A percentile compares a stretch with the other conserved stretches of the same genome.
Conservation (phyloP, 306 rosid genomes). For the Medicago arabica region DNA sequence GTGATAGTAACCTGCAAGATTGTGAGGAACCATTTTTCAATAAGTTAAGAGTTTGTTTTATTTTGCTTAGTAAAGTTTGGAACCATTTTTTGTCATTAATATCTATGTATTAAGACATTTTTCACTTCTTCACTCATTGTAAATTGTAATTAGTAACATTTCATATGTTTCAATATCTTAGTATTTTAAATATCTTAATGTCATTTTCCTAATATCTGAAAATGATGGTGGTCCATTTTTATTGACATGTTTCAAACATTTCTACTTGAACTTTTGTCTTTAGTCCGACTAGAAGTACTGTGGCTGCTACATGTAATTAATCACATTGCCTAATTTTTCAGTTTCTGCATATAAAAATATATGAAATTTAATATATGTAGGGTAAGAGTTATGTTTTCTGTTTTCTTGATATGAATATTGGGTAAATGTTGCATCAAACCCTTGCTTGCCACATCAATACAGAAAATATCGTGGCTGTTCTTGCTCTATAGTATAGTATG, state of each 20-base stretch:
- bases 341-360: neutral
- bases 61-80: neutral
- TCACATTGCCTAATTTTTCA: neutral
- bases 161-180: too few species aligned
- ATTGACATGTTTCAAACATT: neutral
- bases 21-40: slow-evolving; percentile 25
- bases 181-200: neutral
- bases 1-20: slow-evolving; percentile 8
- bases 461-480: neutral
- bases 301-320: neutral
- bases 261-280: neutral
- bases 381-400: neutral
- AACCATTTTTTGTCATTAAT: neutral
- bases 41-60: slow-evolving; percentile 1
- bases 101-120: neutral
- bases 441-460: neutral
- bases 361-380: too few species aligned
- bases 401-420: neutral
- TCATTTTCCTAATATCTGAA: neutral
- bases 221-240: neutral
- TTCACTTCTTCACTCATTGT: too few species aligned
- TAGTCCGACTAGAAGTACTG: neutral
- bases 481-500: neutral
- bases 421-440: neutral
- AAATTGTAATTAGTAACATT: too few species aligned